Conservation (phyloP, 805 yeast species). For the Pichia paraexigua region DNA sequence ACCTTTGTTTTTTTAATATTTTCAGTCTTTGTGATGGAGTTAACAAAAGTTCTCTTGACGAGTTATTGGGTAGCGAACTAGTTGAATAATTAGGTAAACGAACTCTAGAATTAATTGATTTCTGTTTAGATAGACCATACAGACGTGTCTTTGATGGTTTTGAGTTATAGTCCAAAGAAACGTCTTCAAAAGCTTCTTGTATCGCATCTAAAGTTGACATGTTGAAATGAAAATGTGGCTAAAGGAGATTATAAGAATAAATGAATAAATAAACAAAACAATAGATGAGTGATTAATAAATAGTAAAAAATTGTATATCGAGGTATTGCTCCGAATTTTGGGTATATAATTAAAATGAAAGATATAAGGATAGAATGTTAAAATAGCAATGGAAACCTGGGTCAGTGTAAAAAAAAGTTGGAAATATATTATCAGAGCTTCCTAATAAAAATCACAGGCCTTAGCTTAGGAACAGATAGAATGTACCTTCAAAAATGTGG, state of each 20-base stretch:
- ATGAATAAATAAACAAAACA: background rate
- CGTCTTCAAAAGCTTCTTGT: slow-evolving; percentile 30
- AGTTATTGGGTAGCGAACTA: background rate
- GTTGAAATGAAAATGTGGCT: background rate
- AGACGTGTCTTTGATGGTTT: background rate
- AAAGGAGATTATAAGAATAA: too few species aligned
- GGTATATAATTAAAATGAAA: background rate
- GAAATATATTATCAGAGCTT: background rate
- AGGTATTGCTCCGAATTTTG: background rate
- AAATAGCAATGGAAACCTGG: background rate
- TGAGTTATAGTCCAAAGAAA: slow-evolving; percentile 11
- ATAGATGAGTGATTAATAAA: too few species aligned
- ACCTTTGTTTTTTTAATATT: slow-evolving; percentile 14
- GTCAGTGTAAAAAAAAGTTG: background rate
- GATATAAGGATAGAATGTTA: background rate
- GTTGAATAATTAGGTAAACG: slow-evolving; percentile 1
- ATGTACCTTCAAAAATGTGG: background rate
- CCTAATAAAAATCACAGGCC: background rate
- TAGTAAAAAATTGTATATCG: background rate
- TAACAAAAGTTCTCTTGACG: slow-evolving; percentile 9
- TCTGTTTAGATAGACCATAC: background rate
- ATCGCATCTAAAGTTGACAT: slow-evolving; percentile 23
- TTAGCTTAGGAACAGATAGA: background rate
- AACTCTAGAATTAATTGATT: background rate
- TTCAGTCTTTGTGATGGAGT: slow-evolving; percentile 25